phyloP scores from a whole-genome alignment of 352 stramenopile genomes.

The Phytophthora sp. region DNA sequence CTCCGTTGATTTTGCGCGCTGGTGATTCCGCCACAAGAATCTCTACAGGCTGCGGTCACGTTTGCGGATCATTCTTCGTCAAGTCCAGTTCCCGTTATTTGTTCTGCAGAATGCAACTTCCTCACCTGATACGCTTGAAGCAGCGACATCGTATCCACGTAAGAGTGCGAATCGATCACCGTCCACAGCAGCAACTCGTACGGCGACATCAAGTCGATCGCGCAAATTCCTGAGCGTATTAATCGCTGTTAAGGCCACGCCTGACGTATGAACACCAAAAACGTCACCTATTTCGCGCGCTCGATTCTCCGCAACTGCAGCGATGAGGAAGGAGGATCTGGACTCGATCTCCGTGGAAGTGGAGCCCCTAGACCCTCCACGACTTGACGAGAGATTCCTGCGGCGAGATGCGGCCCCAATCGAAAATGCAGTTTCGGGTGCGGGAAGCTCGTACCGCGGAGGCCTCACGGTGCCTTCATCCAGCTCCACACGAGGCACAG shows the following conservation, averaged over 20 bases:
- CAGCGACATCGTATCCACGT: slow-evolving; percentile 71
- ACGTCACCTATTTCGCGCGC: slow-evolving; percentile 61
- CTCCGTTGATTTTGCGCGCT: slow-evolving; percentile 68
- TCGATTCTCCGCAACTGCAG: slow-evolving; percentile 62
- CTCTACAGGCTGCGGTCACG: slow-evolving; percentile 57
- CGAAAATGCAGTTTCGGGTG: slow-evolving; percentile 24
- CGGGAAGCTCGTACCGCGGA: slow-evolving; percentile 41
- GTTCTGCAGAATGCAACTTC: neutral
- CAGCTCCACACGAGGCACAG: slow-evolving; percentile 33
- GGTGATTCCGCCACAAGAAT: slow-evolving; percentile 73
- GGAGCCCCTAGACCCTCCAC: slow-evolving; percentile 29
- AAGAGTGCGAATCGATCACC: slow-evolving; percentile 80
- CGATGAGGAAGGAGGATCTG: slow-evolving; percentile 62
- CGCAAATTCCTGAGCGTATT: slow-evolving; percentile 56
- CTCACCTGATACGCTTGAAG: slow-evolving; percentile 74
- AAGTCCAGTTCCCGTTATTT: neutral
- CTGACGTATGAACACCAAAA: neutral
- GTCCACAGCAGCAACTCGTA: slow-evolving; percentile 82
- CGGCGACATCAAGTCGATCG: slow-evolving; percentile 70
- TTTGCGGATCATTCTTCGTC: too few species aligned
- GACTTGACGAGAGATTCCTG: slow-evolving; percentile 3
- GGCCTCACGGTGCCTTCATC: slow-evolving; percentile 28
- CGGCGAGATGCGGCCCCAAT: neutral
- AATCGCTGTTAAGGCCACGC: neutral
- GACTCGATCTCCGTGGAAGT: slow-evolving; percentile 9